Base-by-base conservation (phyloP, 2,329 filamentous ascomycete genomes). In the Penicillium brevicompactum region DNA sequence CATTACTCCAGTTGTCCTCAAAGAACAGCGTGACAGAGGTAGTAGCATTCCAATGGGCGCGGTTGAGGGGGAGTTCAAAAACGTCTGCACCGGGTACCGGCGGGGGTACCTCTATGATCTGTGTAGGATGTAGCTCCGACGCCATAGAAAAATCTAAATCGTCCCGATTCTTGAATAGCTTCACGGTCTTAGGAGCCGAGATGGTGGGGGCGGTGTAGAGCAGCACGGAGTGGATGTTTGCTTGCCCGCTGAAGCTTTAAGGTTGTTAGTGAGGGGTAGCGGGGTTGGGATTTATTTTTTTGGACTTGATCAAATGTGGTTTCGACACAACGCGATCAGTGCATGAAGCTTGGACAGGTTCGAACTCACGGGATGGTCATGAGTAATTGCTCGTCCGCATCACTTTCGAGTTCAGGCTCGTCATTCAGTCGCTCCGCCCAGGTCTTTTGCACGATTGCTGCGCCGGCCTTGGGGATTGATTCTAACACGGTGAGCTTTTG, bases 371-470 rank as follows among this genome's bases (percentile, higher is more conserved):
- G 94, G 37, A 97, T 84, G 60, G 88, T 87, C 82, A 99, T 91
- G 53, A 99, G 78, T n/a, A 99, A 76, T 78, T 99, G 92, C 78
- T 96, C 92, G 71, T 97, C 94, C 0, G 88, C 87, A 70, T 95
- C 90, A 69, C 91, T 96, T 67, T 83, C 84, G 30, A 99, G 82
- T 76, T 95, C 89, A 0, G 92, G 91, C 65, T 85, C 78, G 3
- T 82, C 73, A 14, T 85, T 74, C 57, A 97, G 74, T 52, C 94
- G 82, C 75, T 97, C 88, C 5, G 84, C 83, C 92, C 92, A 99
- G 53, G 92, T 91, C 81, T 99, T 99, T 76, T 91, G 87, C 34
- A 95, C 85, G 30, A 97, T 83, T 1, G 84, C 84, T 63, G 84
- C 84, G 16, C 92, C 94, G 0, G 87, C 83, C 56, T 87, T 84